Evolutionary conservation across 2,329 filamentous ascomycete species (phyloP).

Genomic region (Ascochyta rabiei): DNA sequence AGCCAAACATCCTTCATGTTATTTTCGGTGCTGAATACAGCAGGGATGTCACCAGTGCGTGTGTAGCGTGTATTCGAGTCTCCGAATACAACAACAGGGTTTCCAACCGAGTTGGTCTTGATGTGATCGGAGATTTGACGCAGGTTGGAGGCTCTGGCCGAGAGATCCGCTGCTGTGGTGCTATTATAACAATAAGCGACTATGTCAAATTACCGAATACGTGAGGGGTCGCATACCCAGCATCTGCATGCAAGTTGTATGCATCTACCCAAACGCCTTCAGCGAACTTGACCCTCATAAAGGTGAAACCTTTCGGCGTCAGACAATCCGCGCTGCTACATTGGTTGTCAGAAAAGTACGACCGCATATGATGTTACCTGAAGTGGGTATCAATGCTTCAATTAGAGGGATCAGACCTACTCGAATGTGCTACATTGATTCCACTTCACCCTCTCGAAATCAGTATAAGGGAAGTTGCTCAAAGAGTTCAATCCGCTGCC

Average conservation of each 20-base stretch:
- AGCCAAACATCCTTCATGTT: constrained; percentile 66
- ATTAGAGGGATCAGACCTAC: constrained; percentile 10
- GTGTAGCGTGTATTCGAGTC: constrained; percentile 72
- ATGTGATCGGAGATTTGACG: constrained; percentile 66
- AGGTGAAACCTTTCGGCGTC: constrained; percentile 73
- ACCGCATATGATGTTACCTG: no score
- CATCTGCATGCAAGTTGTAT: constrained; percentile 72
- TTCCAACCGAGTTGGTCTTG: constrained; percentile 60
- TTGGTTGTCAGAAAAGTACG: not conserved
- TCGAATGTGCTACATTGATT: constrained; percentile 58
- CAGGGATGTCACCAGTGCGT: constrained; percentile 59
- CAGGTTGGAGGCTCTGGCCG: constrained; percentile 64
- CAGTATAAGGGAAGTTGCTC: constrained; percentile 63
- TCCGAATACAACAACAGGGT: constrained; percentile 68
- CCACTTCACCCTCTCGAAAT: constrained; percentile 66
- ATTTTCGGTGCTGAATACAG: constrained; percentile 58
- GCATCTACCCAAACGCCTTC: constrained; percentile 64
- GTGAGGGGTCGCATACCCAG: constrained; percentile 52
- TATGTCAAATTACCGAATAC: not conserved
- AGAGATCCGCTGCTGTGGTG: constrained; percentile 58
- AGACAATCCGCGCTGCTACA: constrained; percentile 63
- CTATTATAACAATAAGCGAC: constrained; percentile 20
- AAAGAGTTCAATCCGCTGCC: constrained; percentile 70
- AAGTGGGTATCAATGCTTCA: no score
- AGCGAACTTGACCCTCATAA: constrained; percentile 64